Evolutionary conservation across 2,329 filamentous ascomycete genomes (phyloP), one percentile per base, ranked within the genome.

Genomic region (Cladosporium sp.): DNA sequence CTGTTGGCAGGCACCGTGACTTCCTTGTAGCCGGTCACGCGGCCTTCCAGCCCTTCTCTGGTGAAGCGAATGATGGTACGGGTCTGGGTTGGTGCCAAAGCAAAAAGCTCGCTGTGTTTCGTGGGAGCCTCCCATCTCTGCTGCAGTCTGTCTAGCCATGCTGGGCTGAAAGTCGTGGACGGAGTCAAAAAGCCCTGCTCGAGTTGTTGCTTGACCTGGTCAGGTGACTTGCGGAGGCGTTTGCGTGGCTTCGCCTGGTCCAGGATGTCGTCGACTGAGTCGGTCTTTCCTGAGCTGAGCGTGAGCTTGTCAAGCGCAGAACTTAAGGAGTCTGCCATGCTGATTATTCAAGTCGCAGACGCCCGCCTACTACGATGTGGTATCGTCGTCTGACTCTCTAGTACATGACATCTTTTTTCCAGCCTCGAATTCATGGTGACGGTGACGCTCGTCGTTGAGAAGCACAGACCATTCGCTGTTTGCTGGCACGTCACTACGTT

Each of bases 11-110:
- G 92, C 10, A 98, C 88, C 0, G 95, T 97, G 59, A 98, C 91
- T 76, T 97, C 95, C 75, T 89, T 91, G 78, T 99, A 98, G 59
- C 93, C 93, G 10, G 92, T 96, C 26, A 99, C 94, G 61, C 90
- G 87, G 25, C 95, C 95, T 79, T 98, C 93, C 16, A 98, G 84
- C 6, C 95, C 95, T 78, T 97, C 92, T 64, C 95, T 86, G 53
- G 89, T 90, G 77, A 99, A 99, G 32, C 95, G 89, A 30, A 92
- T 97, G 70, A 97, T 89, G n/a, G 93, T 98, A 65, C 95, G 88
- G 18, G 93, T 94, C 79, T 98, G 95, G 0, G 94, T 96, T 3
- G 93, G 91, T 1, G 93, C 92, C 63, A 98, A 85, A 68, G 89
- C 87, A 78, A 96, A 97, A 21, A 98, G 85, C 65, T 92, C 88